phyloP scores from a whole-genome alignment of 495 filamentous ascomycete species.

The Talaromyces stipitatus region DNA sequence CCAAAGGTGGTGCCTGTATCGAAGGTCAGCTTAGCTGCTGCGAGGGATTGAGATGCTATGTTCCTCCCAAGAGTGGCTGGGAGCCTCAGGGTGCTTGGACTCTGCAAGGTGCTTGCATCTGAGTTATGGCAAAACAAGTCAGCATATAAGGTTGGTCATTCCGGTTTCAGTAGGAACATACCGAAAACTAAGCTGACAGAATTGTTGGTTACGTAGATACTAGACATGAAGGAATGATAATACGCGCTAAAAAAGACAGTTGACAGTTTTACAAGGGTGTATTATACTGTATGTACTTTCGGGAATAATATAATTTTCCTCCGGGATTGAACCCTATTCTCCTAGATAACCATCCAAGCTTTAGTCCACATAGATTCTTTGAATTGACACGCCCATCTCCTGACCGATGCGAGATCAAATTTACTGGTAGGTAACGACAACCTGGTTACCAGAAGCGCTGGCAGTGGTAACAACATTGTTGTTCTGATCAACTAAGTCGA shows the following conservation, averaged over 20 bases:
- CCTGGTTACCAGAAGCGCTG: not conserved
- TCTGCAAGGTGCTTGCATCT: slow-evolving; percentile 3
- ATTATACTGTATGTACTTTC: not conserved
- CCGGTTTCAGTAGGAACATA: too few relatives aligned
- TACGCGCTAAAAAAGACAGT: not conserved
- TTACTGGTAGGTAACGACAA: slow-evolving; percentile 4
- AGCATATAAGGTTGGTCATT: not conserved
- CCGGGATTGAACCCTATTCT: not conserved
- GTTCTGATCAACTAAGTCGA: not conserved
- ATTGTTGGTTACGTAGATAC: not conserved
- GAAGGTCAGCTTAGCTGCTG: not conserved
- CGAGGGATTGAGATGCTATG: not conserved
- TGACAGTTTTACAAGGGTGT: not conserved
- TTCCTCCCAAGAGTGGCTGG: slow-evolving; percentile 4
- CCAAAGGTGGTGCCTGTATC: slow-evolving; percentile 1
- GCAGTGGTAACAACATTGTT: not conserved
- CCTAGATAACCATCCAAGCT: not conserved
- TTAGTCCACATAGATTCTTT: not conserved
- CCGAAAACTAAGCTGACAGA: not conserved
- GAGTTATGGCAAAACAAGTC: not conserved
- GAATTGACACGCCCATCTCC: not conserved
- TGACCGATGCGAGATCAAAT: not conserved
- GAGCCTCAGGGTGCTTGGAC: not conserved
- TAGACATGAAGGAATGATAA: not conserved
- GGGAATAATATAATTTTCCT: not conserved